phyloP scores from a whole-genome alignment of 1,284 basidiomycete genomes.

The Ganoderma meredithae region DNA sequence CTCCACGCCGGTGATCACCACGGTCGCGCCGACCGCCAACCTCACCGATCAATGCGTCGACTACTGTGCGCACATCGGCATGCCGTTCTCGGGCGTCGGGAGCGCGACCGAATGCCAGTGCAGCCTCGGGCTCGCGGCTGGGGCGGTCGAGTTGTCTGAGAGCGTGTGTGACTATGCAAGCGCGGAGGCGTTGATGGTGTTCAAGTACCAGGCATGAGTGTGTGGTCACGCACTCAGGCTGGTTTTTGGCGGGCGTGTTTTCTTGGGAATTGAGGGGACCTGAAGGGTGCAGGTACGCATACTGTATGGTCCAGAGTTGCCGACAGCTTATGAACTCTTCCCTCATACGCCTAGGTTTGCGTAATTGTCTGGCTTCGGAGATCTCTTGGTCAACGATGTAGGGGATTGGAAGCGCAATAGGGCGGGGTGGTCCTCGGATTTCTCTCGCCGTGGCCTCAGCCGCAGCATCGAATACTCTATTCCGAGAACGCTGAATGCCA shows the following conservation, averaged over 20 bases:
- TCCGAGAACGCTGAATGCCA: background rate
- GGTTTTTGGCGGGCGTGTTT: too few relatives aligned
- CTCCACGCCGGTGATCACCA: conserved; percentile 17
- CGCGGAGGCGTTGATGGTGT: conserved; percentile 25
- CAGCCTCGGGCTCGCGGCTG: conserved; percentile 18
- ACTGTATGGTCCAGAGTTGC: too few relatives aligned
- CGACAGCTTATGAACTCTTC: background rate
- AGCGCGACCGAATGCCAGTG: conserved; percentile 29
- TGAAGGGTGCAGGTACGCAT: background rate
- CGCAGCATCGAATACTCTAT: background rate
- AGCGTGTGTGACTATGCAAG: conserved; percentile 24
- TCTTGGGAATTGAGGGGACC: too few relatives aligned
- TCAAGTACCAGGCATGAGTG: conserved; percentile 12
- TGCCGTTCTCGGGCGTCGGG: conserved; percentile 25
- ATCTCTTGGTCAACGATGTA: background rate
- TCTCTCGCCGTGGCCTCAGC: background rate
- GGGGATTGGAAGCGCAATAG: background rate
- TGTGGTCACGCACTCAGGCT: background rate
- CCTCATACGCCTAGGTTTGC: background rate
- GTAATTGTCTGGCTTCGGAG: background rate
- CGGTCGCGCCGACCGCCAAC: conserved; percentile 24
- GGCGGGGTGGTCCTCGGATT: background rate
- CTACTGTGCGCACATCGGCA: conserved; percentile 24
- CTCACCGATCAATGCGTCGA: conserved; percentile 23
- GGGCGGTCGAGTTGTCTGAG: conserved; percentile 12